Percentiles rank a stretch among this genome's conserved stretches.
Evolutionary conservation across 148 eudicot genomes (phyloP).

Genomic region (Fagopyrum homotropicum): DNA sequence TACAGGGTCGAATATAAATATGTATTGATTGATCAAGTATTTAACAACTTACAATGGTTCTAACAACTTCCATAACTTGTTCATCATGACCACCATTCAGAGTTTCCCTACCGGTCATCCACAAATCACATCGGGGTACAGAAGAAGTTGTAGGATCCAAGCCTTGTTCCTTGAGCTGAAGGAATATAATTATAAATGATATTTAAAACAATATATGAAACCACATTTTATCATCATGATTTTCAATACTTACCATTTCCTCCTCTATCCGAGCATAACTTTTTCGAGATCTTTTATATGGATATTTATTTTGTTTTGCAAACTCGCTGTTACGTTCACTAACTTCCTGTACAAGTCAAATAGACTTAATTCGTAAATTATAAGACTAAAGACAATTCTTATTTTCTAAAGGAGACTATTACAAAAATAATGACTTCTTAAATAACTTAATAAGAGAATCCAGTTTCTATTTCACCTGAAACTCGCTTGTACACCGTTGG

Average conservation of each 20-base stretch:
- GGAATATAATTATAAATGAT: too few relatives aligned
- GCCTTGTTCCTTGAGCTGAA: neutral
- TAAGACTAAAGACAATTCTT: too few relatives aligned
- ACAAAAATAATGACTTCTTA: too few relatives aligned
- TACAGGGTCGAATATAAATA: neutral
- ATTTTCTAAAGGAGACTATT: too few relatives aligned
- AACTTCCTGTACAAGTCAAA: too few relatives aligned
- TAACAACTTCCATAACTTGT: neutral
- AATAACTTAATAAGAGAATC: too few relatives aligned
- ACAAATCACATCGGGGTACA: neutral
- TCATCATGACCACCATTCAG: neutral
- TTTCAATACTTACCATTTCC: neutral
- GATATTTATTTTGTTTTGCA: neutral
- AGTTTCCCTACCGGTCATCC: neutral
- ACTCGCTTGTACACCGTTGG: too few relatives aligned
- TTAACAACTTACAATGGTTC: neutral
- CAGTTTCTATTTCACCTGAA: too few relatives aligned
- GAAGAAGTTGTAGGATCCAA: neutral
- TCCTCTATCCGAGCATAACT: neutral
- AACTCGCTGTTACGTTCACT: too few relatives aligned
- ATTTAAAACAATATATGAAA: too few relatives aligned
- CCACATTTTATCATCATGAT: neutral
- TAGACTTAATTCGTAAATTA: too few relatives aligned
- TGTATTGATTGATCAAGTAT: neutral
- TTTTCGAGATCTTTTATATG: neutral